phyloP scores from a whole-genome alignment of 2,329 filamentous ascomycete genomes.

The Apiospora sp. region DNA sequence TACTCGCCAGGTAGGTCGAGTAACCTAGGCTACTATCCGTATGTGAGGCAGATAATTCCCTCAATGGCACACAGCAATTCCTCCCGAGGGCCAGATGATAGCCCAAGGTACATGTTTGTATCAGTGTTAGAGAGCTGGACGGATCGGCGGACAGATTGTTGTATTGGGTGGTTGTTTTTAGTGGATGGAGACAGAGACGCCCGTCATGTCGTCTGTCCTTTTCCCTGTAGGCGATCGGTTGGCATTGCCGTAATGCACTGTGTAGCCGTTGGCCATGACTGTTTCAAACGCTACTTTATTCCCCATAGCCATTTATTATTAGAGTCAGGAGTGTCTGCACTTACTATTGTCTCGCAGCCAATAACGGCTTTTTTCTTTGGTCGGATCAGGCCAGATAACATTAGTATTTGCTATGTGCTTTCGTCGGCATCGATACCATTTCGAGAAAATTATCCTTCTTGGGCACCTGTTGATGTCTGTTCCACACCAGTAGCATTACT shows the following conservation, averaged over 20 bases:
- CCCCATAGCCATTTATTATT: neutral
- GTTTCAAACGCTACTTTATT: neutral
- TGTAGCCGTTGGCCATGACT: constrained; percentile 10
- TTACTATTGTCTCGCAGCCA: neutral
- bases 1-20: neutral
- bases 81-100: neutral
- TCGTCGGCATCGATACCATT: neutral
- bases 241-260: constrained; percentile 8
- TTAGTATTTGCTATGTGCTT: neutral
- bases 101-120: neutral
- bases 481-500: neutral
- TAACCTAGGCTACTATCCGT: neutral
- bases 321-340: neutral
- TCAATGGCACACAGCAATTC: constrained; percentile 1
- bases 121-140: neutral
- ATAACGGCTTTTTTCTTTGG: neutral
- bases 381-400: neutral
- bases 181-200: neutral
- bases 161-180: neutral
- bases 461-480: neutral
- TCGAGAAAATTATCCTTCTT: neutral
- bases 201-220: constrained; percentile 6
- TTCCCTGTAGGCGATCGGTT: constrained; percentile 10
- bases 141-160: neutral
- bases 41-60: neutral